These are phyloP conservation scores for Chimonanthus salicifolius DNA, from an alignment of 164 flowering plant species.

Conservation along the genomic window DNA sequence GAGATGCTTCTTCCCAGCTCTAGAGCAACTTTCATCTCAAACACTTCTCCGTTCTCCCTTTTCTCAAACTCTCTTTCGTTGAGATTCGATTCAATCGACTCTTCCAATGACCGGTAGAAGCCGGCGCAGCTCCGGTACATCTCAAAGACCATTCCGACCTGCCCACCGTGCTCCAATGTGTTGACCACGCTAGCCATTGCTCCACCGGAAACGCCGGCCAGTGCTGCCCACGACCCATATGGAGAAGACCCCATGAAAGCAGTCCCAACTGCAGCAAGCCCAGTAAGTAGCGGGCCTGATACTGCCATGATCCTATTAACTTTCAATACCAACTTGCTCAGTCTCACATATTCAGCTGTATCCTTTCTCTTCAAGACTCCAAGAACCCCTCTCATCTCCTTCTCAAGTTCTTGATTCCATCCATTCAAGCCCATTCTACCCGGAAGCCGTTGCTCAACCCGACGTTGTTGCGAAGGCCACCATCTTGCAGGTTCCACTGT, in stretches of 20 bases:
- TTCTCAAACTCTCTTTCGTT: conserved; percentile 9
- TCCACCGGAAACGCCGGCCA: conserved; percentile 33
- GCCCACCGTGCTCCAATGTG: conserved; percentile 52
- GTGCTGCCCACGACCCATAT: conserved; percentile 15
- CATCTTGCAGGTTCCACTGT: conserved; percentile 37
- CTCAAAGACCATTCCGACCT: conserved; percentile 57
- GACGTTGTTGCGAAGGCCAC: conserved; percentile 23
- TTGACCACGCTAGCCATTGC: conserved; percentile 45
- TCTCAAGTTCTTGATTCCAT: conserved; percentile 46
- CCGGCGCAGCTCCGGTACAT: conserved; percentile 45
- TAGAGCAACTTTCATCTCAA: conserved; percentile 47
- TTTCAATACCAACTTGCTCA: conserved; percentile 41
- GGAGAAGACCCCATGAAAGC: conserved; percentile 28
- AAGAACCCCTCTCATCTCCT: conserved; percentile 42
- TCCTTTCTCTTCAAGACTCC: conserved; percentile 42
- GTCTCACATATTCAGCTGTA: conserved; percentile 31
- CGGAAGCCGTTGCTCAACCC: not conserved
- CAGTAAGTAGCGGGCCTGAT: conserved; percentile 47
- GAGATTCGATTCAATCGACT: conserved; percentile 23
- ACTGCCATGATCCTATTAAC: conserved; percentile 39
- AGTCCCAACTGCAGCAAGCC: conserved; percentile 40
- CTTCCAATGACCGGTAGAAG: conserved; percentile 28
- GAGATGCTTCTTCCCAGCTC: conserved; percentile 41
- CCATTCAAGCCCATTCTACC: conserved; percentile 13
- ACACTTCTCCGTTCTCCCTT: conserved; percentile 49